A percentile compares a stretch with the other conserved stretches of the same genome.
These are phyloP conservation scores for Botrytis squamosa DNA, from an alignment of 2,329 filamentous ascomycete genomes.

Conservation along the genomic window DNA sequence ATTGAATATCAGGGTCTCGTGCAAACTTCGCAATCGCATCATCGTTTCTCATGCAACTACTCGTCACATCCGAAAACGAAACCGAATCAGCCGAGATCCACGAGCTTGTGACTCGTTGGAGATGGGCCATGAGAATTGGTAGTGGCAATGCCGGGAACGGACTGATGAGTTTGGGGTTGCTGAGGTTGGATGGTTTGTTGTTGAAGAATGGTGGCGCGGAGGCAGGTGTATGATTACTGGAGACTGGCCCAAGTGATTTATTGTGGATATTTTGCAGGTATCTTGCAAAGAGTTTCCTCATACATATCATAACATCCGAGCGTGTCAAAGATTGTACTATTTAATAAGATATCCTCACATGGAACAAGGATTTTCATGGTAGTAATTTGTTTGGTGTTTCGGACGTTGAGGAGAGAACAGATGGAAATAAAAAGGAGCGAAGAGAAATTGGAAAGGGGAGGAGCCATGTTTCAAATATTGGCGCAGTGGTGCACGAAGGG, in stretches of 20 bases:
- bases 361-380: not conserved
- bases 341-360: not conserved
- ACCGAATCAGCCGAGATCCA: slow-evolving; percentile 35
- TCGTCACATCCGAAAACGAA: slow-evolving; percentile 34
- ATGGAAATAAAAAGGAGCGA: not conserved
- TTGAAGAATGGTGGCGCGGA: slow-evolving; percentile 30
- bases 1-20: slow-evolving; percentile 34
- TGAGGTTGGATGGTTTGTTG: slow-evolving; percentile 36
- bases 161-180: slow-evolving; percentile 37
- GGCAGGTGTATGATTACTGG: not conserved
- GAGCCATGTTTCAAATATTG: not conserved
- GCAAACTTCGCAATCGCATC: slow-evolving; percentile 40
- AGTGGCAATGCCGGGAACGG: slow-evolving; percentile 30
- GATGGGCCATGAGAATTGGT: slow-evolving; percentile 37
- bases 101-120: slow-evolving; percentile 35
- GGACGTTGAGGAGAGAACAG: not conserved
- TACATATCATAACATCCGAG: not conserved
- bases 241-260: not conserved
- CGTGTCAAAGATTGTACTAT: too few species aligned
- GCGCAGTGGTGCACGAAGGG: not conserved
- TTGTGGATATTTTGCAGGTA: not conserved
- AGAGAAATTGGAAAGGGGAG: not conserved
- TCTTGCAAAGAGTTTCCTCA: not conserved
- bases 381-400: not conserved
- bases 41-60: slow-evolving; percentile 39